These are phyloP conservation scores for Cochliopodium minus DNA, from an alignment of 208 protist species.

Conservation along the genomic window DNA sequence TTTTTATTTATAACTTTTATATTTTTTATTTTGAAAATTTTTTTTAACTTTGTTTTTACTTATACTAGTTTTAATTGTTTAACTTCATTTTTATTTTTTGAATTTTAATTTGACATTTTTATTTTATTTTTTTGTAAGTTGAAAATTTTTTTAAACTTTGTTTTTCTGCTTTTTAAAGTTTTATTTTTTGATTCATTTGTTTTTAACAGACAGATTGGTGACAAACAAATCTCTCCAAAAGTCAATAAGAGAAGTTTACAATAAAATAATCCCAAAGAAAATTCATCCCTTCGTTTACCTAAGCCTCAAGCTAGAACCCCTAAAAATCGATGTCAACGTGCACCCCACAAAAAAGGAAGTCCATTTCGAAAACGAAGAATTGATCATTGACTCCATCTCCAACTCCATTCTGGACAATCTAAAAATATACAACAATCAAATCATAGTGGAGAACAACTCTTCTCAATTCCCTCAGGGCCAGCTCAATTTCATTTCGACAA, in stretches of 20 bases:
- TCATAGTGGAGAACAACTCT: no score
- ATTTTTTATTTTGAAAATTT: not conserved
- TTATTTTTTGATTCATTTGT: no score
- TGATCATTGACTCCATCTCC: no score
- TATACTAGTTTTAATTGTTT: not conserved
- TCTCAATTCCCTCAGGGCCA: no score
- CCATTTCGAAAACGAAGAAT: slow-evolving; percentile 51
- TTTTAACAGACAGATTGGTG: slow-evolving; percentile 42
- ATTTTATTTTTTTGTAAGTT: not conserved
- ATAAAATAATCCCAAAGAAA: slow-evolving; percentile 56
- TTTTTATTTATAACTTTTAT: not conserved
- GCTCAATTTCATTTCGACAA: no score
- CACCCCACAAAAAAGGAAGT: slow-evolving; percentile 93
- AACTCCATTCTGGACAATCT: no score
- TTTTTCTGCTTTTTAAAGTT: no score
- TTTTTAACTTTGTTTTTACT: not conserved
- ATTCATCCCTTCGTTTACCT: slow-evolving; percentile 79
- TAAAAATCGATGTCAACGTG: slow-evolving; percentile 92
- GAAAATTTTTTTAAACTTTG: not conserved
- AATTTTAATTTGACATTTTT: not conserved
- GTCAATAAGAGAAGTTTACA: slow-evolving; percentile 66
- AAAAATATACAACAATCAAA: no score
- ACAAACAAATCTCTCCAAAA: slow-evolving; percentile 49
- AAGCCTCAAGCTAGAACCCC: slow-evolving; percentile 55
- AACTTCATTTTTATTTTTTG: not conserved